Evolutionary conservation across 257 asterid species (phyloP).

Genomic region (Linderniella brevidens): DNA sequence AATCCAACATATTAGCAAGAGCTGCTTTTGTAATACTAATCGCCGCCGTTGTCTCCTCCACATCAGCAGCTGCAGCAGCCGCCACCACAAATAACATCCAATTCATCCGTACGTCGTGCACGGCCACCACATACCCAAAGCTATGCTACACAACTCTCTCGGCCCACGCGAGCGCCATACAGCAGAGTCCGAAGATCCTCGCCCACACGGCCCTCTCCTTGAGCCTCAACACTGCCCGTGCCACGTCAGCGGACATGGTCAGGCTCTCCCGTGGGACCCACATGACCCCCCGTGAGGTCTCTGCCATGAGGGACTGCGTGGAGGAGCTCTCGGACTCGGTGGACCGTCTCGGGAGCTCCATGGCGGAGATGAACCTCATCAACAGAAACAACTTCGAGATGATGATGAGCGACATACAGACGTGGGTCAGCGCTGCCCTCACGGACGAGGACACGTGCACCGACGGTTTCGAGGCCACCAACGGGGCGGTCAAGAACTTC

Average conservation of each 20-base stretch:
- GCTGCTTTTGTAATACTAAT: too few species aligned
- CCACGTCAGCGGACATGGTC: conserved; percentile 28
- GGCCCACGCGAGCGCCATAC: too few species aligned
- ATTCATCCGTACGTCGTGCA: too few species aligned
- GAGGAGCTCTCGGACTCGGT: conserved; percentile 49
- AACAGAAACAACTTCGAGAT: conserved; percentile 19
- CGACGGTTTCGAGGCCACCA: conserved; percentile 43
- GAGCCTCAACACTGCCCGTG: conserved; percentile 20
- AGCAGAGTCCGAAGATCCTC: too few species aligned
- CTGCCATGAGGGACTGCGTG: conserved; percentile 53
- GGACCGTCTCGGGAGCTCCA: conserved; percentile 19
- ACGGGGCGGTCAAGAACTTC: conserved; percentile 21
- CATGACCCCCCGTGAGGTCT: conserved; percentile 32
- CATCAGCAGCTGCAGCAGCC: too few species aligned
- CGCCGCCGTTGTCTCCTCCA: too few species aligned
- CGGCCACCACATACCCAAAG: too few species aligned
- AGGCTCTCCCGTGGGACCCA: conserved; percentile 21
- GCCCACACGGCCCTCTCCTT: conserved; percentile 33
- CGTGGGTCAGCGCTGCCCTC: conserved; percentile 81
- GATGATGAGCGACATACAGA: conserved; percentile 33
- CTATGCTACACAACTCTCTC: too few species aligned
- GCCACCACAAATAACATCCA: too few species aligned
- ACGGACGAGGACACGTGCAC: conserved; percentile 60
- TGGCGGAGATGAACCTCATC: conserved; percentile 30
- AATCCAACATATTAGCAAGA: too few species aligned